Percentiles rank a stretch among this genome's conserved stretches.
Evolutionary conservation across 2,329 filamentous ascomycete genomes (phyloP).

Genomic region (Lecanosticta acicola): DNA sequence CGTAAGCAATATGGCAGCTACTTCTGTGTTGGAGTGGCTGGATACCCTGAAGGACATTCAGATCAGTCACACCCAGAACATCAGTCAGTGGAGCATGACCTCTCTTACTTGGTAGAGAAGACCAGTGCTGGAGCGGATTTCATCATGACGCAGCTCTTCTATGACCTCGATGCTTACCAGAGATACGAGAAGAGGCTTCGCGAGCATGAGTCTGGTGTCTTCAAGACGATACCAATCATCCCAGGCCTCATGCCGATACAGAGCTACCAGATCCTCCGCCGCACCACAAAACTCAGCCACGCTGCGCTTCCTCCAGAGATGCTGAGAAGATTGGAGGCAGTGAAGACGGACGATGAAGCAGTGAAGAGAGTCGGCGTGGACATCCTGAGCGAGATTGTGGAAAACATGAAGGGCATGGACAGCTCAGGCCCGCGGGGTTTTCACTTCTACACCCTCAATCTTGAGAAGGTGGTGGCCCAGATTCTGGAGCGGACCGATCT

Average conservation of each 20-base stretch:
- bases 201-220: slow-evolving; percentile 74
- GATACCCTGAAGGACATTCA: slow-evolving; percentile 91
- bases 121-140: slow-evolving; percentile 89
- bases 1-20: slow-evolving; percentile 80
- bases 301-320: slow-evolving; percentile 70
- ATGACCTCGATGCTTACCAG: slow-evolving; percentile 77
- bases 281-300: slow-evolving; percentile 91
- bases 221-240: slow-evolving; percentile 83
- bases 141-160: slow-evolving; percentile 97
- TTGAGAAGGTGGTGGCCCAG: slow-evolving; percentile 93
- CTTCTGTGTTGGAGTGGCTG: slow-evolving; percentile 91
- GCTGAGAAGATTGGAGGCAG: slow-evolving; percentile 62
- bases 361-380: slow-evolving; percentile 76
- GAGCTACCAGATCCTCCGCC: slow-evolving; percentile 89
- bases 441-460: slow-evolving; percentile 95
- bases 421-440: slow-evolving; percentile 65
- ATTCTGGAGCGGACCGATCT: slow-evolving; percentile 81
- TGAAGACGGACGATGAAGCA: slow-evolving; percentile 73
- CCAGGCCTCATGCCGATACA: slow-evolving; percentile 97
- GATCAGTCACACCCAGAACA: slow-evolving; percentile 85
- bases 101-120: slow-evolving; percentile 88
- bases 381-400: slow-evolving; percentile 77
- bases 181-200: slow-evolving; percentile 71
- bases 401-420: slow-evolving; percentile 64
- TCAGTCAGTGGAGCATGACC: slow-evolving; percentile 59